Base-by-base conservation (phyloP, 768 basidiomycete genomes). In the Suillus tomentosus region DNA sequence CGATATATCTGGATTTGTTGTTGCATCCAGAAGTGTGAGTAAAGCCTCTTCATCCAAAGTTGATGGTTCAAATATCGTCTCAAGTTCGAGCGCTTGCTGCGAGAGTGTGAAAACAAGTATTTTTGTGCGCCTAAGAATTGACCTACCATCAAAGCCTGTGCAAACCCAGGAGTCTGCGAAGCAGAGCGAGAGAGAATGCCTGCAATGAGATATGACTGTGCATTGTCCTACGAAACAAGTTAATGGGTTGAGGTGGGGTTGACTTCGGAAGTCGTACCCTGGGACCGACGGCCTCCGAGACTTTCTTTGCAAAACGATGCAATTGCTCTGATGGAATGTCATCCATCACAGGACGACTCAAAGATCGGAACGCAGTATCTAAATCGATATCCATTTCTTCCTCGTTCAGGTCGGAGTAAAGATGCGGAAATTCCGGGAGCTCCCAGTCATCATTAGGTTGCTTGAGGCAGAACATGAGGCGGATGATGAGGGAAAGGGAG, bases 371-470 rank as follows among this genome's bases (percentile, higher is more conserved):
- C 3, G 88, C 84, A 34, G 77, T 79, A 65, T 88, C 85, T 5
- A 93, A 72, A 70, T 88, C 85, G 62, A 86, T 80, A 40, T 85
- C 83, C 4, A 80, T 77, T n/a, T 79, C 70, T 19, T 79, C 77
- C n/a, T 77, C 79, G 27, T 81, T 80, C 39, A 93, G 71, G 70
- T 91, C 84, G 2, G 89, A 82, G 66, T 88, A 85, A 27, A 92
- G 71, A 71, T 88, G 84, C 0, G 92, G 91, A 68, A 92, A 93
- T 13, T 86, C 85, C 2, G 85, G 85, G 34, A 85, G 76, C 64
- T 91, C 91, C 90, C 91, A 93, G 63, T 93, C 91, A n/a, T 92
- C 88, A 65, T 86, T 84, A 13, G 84, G 78, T 0, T 90, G 90
- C 70, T 93, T 93, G 56, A 94, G 78, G 71, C 90, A 92, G 68